Base-by-base conservation (phyloP, 2,329 filamentous ascomycete genomes). In the Cordyceps cateniannulata region DNA sequence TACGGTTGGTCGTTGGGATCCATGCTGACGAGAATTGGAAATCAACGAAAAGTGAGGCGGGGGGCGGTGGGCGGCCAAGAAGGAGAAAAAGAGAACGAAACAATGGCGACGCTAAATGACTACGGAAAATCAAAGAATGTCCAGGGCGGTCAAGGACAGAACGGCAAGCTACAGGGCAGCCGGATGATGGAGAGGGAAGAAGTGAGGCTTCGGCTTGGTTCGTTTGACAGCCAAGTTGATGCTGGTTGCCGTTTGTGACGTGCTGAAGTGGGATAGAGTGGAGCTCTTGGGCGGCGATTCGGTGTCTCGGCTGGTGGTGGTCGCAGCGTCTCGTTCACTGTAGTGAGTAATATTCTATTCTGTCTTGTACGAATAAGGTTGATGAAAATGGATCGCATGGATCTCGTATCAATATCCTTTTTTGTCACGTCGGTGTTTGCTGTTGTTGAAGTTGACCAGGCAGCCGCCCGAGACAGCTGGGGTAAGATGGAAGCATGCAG, bases 1-100 rank as follows among this genome's bases (percentile, higher is more conserved):
- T 71, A 72, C 24, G 73, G 71, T 65, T 76, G 74, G 62, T 79
- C 74, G 70, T 76, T 76, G 16, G 78, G 74, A 65, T 82, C 79
- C 80, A 82, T 75, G 62, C 24, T 63, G 65, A 54, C 53, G 53
- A 60, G 24, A 53, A 38, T 61, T 49, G 61, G 14, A 47, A 32
- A n/a, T 18, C 16, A 42, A 42, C 38, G 38, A n/a, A 42, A 6
- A 42, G 38, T 4, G 38, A 7, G 48, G 32, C 16, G 49, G 22
- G 58, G 48, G 47, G 35, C 47, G 45, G 48, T 27, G 45, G 32
- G 35, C 5, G 45, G 24, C 5, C 24, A n/a, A n/a, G 22, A 58
- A 27, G 44, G 22, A n/a, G 20, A 14, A 24, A n/a, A 12, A 24
- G 22, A 7, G 8, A 38, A 10, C 10, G 35, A 38, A 12, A 57